Evolutionary conservation across 305 asterid species (phyloP), one percentile per base, ranked within the genome.

Genomic region (Fraxinus baroniana): DNA sequence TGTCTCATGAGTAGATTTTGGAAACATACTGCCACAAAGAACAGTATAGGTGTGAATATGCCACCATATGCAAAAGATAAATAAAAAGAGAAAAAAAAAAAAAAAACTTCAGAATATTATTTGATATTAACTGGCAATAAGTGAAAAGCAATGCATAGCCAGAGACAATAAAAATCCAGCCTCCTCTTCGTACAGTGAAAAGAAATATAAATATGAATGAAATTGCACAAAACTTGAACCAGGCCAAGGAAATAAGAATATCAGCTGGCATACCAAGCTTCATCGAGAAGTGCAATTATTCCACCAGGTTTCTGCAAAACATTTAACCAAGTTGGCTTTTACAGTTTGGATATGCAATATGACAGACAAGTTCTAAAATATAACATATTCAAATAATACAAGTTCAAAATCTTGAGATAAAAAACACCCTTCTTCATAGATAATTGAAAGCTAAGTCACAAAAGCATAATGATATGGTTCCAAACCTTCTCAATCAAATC

Each of bases 21-120:
- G 46, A 39, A 39, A 39, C 13, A 39, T 39, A 39, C 13, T 97
- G 97, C 93, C 80, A 82, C 77, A 82, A 82, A 83, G 39, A 89
- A 84, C 80, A 57, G 52, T 68, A 41, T 68, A 64, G 55, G 77
- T 9, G 79, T 75, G 79, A 82, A 77, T 37, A 81, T 66, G 80
- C 60, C 52, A 72, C 30, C 5, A 55, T 26, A 77, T 35, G 81
- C 78, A 80, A 64, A 73, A 44, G 70, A 81, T 39, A 79, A 39
- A 76, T 37, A 44, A 28, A 52, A 5, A 52, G 24, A 52, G 62
- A 52, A 8, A 52, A 1, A n/a, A 12, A 57, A 18, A 18, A n/a
- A 12, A 57, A 18, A 18, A 57, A 57, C 26, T 18, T 57, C 66
- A 57, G 26, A 57, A 57, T 26, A 72, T 84, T 74, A 80, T 83